Percentiles rank a stretch among this genome's conserved stretches.
Evolutionary conservation across 257 asterid genomes (phyloP).

Genomic region (Thymus mandschuricus): DNA sequence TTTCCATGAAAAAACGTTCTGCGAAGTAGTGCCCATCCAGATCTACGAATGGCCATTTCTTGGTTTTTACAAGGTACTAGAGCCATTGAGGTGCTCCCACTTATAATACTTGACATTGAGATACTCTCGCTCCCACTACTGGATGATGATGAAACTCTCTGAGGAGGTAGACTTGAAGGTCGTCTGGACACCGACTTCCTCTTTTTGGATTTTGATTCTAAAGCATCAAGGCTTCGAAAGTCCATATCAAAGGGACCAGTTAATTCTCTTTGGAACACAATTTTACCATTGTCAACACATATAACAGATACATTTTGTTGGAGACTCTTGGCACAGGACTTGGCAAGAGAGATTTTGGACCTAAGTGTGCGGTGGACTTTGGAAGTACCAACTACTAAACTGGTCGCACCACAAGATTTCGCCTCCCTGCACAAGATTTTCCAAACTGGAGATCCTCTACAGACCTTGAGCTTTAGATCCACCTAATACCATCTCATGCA

Average conservation of each 20-base stretch:
- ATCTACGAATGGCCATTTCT: conserved; percentile 39
- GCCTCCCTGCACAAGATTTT: conserved; percentile 67
- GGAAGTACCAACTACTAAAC: conserved; percentile 68
- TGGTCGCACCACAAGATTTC: conserved; percentile 52
- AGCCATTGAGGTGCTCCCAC: conserved; percentile 47
- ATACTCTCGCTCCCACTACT: conserved; percentile 38
- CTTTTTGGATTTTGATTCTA: conserved; percentile 47
- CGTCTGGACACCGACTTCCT: conserved; percentile 47
- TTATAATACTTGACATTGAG: conserved; percentile 30
- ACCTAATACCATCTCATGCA: conserved; percentile 45
- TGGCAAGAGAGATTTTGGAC: conserved; percentile 68
- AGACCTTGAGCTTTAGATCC: conserved; percentile 75
- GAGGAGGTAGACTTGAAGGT: conserved; percentile 42
- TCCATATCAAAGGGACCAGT: conserved; percentile 36
- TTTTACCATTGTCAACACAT: conserved; percentile 73
- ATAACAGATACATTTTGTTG: conserved; percentile 51
- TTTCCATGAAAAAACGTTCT: conserved; percentile 45
- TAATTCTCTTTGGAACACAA: conserved; percentile 55
- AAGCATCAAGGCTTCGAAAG: conserved; percentile 39
- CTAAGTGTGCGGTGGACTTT: conserved; percentile 49
- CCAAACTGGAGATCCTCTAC: conserved; percentile 74
- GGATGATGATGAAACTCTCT: conserved; percentile 29
- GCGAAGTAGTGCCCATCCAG: conserved; percentile 70
- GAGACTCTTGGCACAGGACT: conserved; percentile 68
- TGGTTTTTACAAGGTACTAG: conserved; percentile 50